A percentile compares a stretch with the other conserved stretches of the same genome.
These are phyloP conservation scores for Fusarium sp. DNA, from an alignment of 2,329 filamentous ascomycete species.

Conservation along the genomic window DNA sequence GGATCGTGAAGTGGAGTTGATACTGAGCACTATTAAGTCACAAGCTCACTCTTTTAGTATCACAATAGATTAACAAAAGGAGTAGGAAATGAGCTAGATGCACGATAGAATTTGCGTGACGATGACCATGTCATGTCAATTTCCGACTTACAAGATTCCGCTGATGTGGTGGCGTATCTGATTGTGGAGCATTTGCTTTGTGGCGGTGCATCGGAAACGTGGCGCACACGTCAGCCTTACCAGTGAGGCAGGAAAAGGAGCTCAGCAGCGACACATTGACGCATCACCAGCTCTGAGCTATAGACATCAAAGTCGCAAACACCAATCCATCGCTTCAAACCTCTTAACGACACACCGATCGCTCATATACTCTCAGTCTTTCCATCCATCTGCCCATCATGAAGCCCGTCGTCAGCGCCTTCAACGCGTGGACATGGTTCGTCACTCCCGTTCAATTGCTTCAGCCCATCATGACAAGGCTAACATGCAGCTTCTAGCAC, in stretches of 20 bases:
- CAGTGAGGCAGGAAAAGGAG: slow-evolving; percentile 49
- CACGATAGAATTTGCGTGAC: not conserved
- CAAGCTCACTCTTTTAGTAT: not conserved
- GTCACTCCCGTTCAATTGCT: slow-evolving; percentile 50
- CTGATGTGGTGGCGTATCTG: slow-evolving; percentile 5
- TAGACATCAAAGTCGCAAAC: slow-evolving; percentile 39
- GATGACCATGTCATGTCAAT: not conserved
- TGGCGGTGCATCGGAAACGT: slow-evolving; percentile 35
- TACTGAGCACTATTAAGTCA: not conserved
- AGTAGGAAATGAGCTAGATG: slow-evolving; percentile 3
- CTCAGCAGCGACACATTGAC: slow-evolving; percentile 37
- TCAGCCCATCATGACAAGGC: slow-evolving; percentile 35
- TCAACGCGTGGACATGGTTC: slow-evolving; percentile 97
- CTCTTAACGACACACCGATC: slow-evolving; percentile 6
- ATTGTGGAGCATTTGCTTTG: slow-evolving; percentile 10
- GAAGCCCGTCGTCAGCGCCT: slow-evolving; percentile 93
- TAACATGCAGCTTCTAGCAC: slow-evolving; percentile 68
- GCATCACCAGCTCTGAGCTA: slow-evolving; percentile 43
- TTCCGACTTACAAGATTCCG: not conserved
- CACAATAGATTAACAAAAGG: not conserved
- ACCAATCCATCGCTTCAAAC: slow-evolving; percentile 12
- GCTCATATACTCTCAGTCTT: not conserved
- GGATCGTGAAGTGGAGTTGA: not conserved
- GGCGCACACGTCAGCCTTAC: slow-evolving; percentile 44
- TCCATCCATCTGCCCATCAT: slow-evolving; percentile 65